These are phyloP conservation scores for Pseudogymnoascus sp. DNA, from an alignment of 2,329 filamentous ascomycete genomes.

Conservation along the genomic window DNA sequence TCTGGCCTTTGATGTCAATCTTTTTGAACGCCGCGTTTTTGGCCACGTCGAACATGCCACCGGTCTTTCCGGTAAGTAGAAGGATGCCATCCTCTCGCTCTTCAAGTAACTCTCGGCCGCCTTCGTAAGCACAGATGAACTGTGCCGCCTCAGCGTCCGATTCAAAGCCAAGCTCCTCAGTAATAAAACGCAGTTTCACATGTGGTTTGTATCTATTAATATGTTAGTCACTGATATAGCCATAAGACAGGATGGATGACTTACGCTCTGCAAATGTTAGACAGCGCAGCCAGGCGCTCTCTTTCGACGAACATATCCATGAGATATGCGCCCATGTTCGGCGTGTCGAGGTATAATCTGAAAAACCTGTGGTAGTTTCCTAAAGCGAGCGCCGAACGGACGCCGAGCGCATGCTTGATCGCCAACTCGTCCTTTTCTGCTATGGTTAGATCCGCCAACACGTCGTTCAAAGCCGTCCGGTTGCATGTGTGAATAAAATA, in stretches of 20 bases:
- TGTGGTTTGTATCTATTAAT: constrained; percentile 76
- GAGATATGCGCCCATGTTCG: constrained; percentile 94
- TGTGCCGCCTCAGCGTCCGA: constrained; percentile 83
- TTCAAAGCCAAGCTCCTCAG: constrained; percentile 92
- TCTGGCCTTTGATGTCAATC: constrained; percentile 97
- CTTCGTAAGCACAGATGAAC: constrained; percentile 70
- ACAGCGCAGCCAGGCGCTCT: constrained; percentile 82
- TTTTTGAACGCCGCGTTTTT: constrained; percentile 68
- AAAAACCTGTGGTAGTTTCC: constrained; percentile 99
- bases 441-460: constrained; percentile 95
- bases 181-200: constrained; percentile 82
- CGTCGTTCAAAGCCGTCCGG: constrained; percentile 94
- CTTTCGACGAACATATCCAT: constrained; percentile 99
- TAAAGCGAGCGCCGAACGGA: constrained; percentile 82
- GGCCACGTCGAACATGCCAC: constrained; percentile 62
- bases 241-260: constrained; percentile 31
- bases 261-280: constrained; percentile 91
- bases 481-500: constrained; percentile 99
- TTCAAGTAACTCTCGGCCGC: constrained; percentile 67
- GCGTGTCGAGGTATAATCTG: constrained; percentile 86
- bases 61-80: constrained; percentile 67
- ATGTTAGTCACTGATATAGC: constrained; percentile 37
- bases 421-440: constrained; percentile 82
- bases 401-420: constrained; percentile 84
- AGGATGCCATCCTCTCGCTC: constrained; percentile 66